A percentile compares a stretch with the other conserved stretches of the same genome.
These are phyloP conservation scores for Fraxinus pennsylvanica DNA, from an alignment of 257 asterid genomes.

Conservation along the genomic window DNA sequence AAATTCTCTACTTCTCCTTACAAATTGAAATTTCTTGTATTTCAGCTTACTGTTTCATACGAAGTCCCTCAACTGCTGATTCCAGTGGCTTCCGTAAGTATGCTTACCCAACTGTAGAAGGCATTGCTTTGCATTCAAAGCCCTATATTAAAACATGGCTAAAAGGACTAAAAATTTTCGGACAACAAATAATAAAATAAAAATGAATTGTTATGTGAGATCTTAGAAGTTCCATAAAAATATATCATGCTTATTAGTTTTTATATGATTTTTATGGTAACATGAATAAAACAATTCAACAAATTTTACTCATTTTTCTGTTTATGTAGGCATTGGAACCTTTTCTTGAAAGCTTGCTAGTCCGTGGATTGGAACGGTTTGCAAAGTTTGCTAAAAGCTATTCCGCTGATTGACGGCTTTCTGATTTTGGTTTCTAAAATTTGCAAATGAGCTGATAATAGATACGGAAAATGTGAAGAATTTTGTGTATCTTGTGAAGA, in stretches of 20 bases:
- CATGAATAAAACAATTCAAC: not conserved
- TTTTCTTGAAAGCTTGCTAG: constrained; percentile 71
- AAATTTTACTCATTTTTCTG: constrained; percentile 6
- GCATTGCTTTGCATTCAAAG: not conserved
- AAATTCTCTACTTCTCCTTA: constrained; percentile 13
- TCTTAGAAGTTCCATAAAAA: not conserved
- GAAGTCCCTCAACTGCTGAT: constrained; percentile 83
- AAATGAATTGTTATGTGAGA: not conserved
- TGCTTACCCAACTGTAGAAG: not conserved
- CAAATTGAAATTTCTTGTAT: constrained; percentile 23
- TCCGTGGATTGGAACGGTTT: constrained; percentile 61
- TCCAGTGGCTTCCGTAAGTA: constrained; percentile 93
- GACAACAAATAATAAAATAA: not conserved
- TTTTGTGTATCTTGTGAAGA: constrained; percentile 29
- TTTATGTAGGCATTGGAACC: constrained; percentile 76
- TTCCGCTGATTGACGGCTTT: constrained; percentile 35
- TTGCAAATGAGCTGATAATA: constrained; percentile 13
- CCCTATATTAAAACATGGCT: not conserved
- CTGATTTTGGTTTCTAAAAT: constrained; percentile 11
- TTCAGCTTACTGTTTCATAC: constrained; percentile 90
- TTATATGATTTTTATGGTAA: not conserved
- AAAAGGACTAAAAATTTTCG: not conserved
- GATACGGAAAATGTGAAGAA: constrained; percentile 11
- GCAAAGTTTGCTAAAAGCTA: constrained; percentile 56
- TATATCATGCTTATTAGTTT: not conserved